phyloP scores from a whole-genome alignment of 2,329 filamentous ascomycete species.

The Penicillium sp. region DNA sequence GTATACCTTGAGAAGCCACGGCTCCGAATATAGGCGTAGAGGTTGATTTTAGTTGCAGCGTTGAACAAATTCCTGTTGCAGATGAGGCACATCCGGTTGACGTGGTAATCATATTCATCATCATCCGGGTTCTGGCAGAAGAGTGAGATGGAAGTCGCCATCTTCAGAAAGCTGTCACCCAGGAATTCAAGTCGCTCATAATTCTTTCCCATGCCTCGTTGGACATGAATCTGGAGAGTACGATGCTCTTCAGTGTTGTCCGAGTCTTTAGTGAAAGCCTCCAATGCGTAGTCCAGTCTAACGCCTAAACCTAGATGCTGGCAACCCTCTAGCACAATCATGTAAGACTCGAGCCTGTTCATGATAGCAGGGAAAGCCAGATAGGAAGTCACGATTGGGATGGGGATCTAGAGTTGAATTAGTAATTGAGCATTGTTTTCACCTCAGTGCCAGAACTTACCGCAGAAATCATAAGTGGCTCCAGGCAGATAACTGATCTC shows the following conservation, averaged over 20 bases:
- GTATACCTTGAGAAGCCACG: conserved; percentile 71
- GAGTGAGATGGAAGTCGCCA: conserved; percentile 87
- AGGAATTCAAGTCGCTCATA: conserved; percentile 94
- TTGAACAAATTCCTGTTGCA: conserved; percentile 90
- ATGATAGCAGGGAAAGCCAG: conserved; percentile 82
- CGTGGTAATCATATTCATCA: conserved; percentile 84
- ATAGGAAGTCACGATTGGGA: conserved; percentile 69
- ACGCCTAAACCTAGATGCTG: conserved; percentile 64
- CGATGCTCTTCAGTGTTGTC: conserved; percentile 77
- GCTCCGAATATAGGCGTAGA: conserved; percentile 80
- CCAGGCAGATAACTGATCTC: conserved; percentile 70
- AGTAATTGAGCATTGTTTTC: not conserved
- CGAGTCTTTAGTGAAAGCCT: conserved; percentile 90
- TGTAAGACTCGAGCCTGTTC: conserved; percentile 75
- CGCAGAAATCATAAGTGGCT: conserved; percentile 74
- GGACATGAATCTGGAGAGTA: conserved; percentile 69
- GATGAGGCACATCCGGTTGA: conserved; percentile 84
- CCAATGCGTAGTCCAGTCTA: conserved; percentile 70
- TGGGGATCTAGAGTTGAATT: conserved; percentile 59
- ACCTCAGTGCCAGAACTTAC: conserved; percentile 52
- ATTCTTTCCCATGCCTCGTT: conserved; percentile 86
- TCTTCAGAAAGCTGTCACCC: conserved; percentile 92
- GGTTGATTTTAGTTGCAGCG: conserved; percentile 64
- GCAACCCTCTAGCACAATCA: conserved; percentile 78
- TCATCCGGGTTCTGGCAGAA: conserved; percentile 75